Evolutionary conservation across 2,329 filamentous ascomycete species (phyloP).

Genomic region (Aureobasidium sp.): DNA sequence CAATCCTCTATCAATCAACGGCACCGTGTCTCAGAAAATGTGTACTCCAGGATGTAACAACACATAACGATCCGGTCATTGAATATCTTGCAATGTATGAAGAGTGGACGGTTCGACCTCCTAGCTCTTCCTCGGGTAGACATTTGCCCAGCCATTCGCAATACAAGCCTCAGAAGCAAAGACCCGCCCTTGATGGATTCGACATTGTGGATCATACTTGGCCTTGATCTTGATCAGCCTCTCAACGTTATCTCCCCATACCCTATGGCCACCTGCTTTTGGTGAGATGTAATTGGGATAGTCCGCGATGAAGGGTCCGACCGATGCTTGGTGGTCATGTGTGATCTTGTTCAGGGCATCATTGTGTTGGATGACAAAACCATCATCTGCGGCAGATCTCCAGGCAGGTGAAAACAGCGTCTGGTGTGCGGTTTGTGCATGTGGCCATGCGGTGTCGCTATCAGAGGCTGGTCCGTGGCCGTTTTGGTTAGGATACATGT

Average conservation of each 20-base stretch:
- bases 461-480: constrained; percentile 11
- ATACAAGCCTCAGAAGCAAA: constrained; percentile 14
- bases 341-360: constrained; percentile 11
- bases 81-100: too few species aligned
- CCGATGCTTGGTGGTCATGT: neutral
- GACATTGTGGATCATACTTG: constrained; percentile 16
- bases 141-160: constrained; percentile 13
- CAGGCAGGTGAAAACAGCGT: constrained; percentile 14
- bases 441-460: constrained; percentile 12
- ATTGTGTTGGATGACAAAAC: neutral
- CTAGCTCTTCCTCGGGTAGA: neutral
- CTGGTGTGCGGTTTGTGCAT: constrained; percentile 11
- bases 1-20: too few species aligned
- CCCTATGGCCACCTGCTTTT: neutral
- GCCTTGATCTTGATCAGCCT: constrained; percentile 14
- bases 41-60: too few species aligned
- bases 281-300: constrained; percentile 17
- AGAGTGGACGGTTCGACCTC: neutral
- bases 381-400: constrained; percentile 4
- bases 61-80: too few species aligned
- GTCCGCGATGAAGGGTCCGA: constrained; percentile 5
- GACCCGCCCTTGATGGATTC: constrained; percentile 13
- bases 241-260: constrained; percentile 13
- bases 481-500: constrained; percentile 12
- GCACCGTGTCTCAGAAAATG: too few species aligned